Evolutionary conservation across 1,284 basidiomycete species (phyloP), one percentile per base, ranked within the genome.

Genomic region (Ceratobasidium sp.): DNA sequence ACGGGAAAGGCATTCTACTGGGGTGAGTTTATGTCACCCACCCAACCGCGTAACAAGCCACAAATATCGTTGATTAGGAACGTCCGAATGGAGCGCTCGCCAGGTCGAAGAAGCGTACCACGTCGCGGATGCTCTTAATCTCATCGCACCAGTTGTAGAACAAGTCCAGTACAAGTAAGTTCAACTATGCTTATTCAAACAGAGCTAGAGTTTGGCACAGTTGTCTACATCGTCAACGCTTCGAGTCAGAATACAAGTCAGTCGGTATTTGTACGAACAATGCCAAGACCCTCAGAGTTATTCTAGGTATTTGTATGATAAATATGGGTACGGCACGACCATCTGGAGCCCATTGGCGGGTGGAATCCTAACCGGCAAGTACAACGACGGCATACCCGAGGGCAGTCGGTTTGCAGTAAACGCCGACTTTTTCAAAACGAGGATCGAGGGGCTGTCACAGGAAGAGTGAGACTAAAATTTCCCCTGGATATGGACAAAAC

Each of bases 211-310:
- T 35, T 50, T 35, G 22, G 17, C 13, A 8, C 73, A 88, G 85
- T 77, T 85, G 90, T 83, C 83, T 92, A 77, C 84, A 87, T 74
- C 87, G 91, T 45, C 86, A 91, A 73, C 85, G 89, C 20, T 87
- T 92, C 49, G 93, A 95, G 81, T 85, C 86, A 73, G 92, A 94
- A 82, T 94, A 92, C 77, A 83, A 82, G 87, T 87, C 75, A 76
- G 82, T 77, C 72, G 72, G 72, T 71, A 20, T 20, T 64, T 34
- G 13, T 43, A n/a, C n/a, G 45, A n/a, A 47, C n/a, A 3, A 40
- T 40, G 38, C 10, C 10, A 8, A 25, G 31, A 35, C 29, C 25
- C 13, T 17, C 32, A 50, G 76, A 64, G 22, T 34, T 50, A n/a
- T 47, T 73, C 0, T 65, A 86, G 85, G 7, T 82, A 84, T 2